These are phyloP conservation scores for Globisporangium nagaii DNA, from an alignment of 352 stramenopile species.

Conservation along the genomic window DNA sequence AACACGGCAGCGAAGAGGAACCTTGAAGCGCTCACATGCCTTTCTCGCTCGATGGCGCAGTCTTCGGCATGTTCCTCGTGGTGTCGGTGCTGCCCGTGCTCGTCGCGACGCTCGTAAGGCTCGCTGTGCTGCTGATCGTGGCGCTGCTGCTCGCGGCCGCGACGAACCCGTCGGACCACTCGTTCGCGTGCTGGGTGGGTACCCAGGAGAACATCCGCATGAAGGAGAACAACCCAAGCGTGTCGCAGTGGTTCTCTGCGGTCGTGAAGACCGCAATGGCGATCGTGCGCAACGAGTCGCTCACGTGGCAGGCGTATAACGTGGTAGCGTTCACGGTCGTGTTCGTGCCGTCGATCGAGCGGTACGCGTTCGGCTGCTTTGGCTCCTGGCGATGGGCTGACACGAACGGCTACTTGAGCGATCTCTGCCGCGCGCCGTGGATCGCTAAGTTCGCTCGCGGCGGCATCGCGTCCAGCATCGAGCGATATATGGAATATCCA, in stretches of 20 bases:
- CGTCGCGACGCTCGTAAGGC: slow-evolving; percentile 33
- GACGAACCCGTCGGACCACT: slow-evolving; percentile 70
- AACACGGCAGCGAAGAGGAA: too few species aligned
- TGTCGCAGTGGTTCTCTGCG: slow-evolving; percentile 65
- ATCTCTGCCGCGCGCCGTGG: slow-evolving; percentile 46
- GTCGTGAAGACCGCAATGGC: slow-evolving; percentile 67
- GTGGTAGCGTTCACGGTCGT: slow-evolving; percentile 58
- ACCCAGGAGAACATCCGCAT: slow-evolving; percentile 52
- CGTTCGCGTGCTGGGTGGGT: slow-evolving; percentile 63
- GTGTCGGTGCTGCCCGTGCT: slow-evolving; percentile 58
- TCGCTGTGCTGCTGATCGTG: slow-evolving; percentile 23
- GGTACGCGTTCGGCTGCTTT: slow-evolving; percentile 60
- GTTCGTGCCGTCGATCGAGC: slow-evolving; percentile 50
- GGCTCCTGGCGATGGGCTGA: slow-evolving; percentile 75
- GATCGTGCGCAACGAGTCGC: slow-evolving; percentile 53
- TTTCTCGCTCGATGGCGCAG: slow-evolving; percentile 14
- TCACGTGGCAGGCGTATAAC: slow-evolving; percentile 63
- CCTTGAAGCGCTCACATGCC: background rate
- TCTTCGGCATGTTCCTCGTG: slow-evolving; percentile 67
- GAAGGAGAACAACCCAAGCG: slow-evolving; percentile 23
- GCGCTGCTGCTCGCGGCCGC: slow-evolving; percentile 22
- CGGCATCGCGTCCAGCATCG: slow-evolving; percentile 43
- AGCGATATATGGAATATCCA: slow-evolving; percentile 28
- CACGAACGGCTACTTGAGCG: slow-evolving; percentile 29
- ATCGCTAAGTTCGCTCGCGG: slow-evolving; percentile 42